A percentile compares a stretch with the other conserved stretches of the same genome.
Conservation (phyloP, 2,329 filamentous ascomycete genomes). For the Cadophora gregata region DNA sequence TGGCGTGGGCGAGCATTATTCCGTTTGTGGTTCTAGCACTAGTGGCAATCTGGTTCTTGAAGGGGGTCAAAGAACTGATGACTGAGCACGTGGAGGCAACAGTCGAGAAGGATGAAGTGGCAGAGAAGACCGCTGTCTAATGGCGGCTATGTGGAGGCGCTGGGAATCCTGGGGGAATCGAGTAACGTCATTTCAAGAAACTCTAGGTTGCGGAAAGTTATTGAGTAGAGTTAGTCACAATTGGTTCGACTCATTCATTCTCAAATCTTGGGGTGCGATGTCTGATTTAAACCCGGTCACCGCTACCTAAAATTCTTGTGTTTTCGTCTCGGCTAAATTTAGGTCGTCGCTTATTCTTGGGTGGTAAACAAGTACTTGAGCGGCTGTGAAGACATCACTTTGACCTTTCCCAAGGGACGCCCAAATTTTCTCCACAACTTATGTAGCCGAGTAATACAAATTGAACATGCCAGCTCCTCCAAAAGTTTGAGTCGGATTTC, state of each 20-base stretch:
- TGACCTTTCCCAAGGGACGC: not conserved
- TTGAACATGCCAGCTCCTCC: constrained; percentile 1
- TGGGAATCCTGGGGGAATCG: not conserved
- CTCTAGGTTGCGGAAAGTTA: not conserved
- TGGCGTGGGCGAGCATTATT: constrained; percentile 57
- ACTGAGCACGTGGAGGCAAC: constrained; percentile 60
- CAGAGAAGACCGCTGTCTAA: constrained; percentile 30
- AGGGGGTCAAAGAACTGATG: constrained; percentile 57
- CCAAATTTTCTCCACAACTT: not conserved
- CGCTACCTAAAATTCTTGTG: too few species aligned
- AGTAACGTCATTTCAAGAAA: not conserved
- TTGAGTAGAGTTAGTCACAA: not conserved
- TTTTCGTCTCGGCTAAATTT: too few species aligned
- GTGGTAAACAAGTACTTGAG: too few species aligned
- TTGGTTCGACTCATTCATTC: too few species aligned
- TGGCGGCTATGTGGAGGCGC: not conserved
- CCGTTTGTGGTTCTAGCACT: constrained; percentile 58
- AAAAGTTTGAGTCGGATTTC: constrained; percentile 1
- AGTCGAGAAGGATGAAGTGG: constrained; percentile 48
- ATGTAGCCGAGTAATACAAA: constrained; percentile 7
- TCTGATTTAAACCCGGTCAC: too few species aligned
- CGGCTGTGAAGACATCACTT: too few species aligned
- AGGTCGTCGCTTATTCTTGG: too few species aligned
- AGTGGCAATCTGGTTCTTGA: constrained; percentile 51
- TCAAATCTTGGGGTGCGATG: too few species aligned